Percentiles rank a stretch among this genome's conserved stretches.
These are phyloP conservation scores for Dendrobium catenatum DNA, from an alignment of 106 monocot species.

Conservation along the genomic window DNA sequence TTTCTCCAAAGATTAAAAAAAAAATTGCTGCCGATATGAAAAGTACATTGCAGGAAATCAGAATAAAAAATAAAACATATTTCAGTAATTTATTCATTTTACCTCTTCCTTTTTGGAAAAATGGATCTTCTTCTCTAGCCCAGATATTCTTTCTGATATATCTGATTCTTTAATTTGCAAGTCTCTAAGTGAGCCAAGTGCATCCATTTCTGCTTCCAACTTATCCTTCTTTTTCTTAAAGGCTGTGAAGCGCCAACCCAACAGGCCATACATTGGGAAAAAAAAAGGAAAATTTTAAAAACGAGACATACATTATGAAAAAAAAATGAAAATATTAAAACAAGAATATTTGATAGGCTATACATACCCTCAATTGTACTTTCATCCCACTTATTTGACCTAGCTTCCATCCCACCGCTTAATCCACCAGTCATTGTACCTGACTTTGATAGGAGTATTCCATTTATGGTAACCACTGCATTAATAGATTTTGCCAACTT, in stretches of 20 bases:
- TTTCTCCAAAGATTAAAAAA: neutral
- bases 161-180: slow-evolving; percentile 80
- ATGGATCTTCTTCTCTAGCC: slow-evolving; percentile 84
- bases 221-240: slow-evolving; percentile 76
- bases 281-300: slow-evolving; percentile 3
- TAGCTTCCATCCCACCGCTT: slow-evolving; percentile 98
- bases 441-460: slow-evolving; percentile 90
- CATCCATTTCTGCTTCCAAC: slow-evolving; percentile 74
- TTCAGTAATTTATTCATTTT: neutral
- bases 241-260: slow-evolving; percentile 26
- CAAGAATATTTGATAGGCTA: neutral
- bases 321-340: slow-evolving; percentile 10
- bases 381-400: slow-evolving; percentile 97
- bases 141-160: slow-evolving; percentile 65
- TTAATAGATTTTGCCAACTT: slow-evolving; percentile 6
- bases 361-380: slow-evolving; percentile 67
- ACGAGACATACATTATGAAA: neutral
- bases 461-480: slow-evolving; percentile 93
- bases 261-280: slow-evolving; percentile 8
- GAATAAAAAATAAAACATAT: neutral
- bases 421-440: slow-evolving; percentile 99
- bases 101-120: slow-evolving; percentile 83
- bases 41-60: neutral
- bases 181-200: slow-evolving; percentile 70
- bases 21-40: neutral